Evolutionary conservation across 495 filamentous ascomycete genomes (phyloP), one percentile per base, ranked within the genome.

Genomic region (Astrothelium macrocarpum): DNA sequence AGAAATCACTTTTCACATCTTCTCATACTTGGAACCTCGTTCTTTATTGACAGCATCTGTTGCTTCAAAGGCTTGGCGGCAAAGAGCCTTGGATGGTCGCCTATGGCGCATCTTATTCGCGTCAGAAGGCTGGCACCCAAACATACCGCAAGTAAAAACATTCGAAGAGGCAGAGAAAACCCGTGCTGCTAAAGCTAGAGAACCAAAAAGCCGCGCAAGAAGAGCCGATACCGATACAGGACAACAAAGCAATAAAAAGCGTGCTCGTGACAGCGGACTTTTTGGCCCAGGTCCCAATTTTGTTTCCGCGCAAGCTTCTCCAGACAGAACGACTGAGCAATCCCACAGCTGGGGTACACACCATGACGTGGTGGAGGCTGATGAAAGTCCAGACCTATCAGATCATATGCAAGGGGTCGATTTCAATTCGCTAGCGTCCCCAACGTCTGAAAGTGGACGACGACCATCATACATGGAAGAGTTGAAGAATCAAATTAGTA

Each of bases 1-100:
- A 1, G 94, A 98, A 72, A 84, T 97, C 63, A 92, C 88, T 59
- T 85, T 91, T 61, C 86, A 94, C 68, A 87, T 97, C 18, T 87
- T 97, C 45, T 88, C 87, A 32, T 95, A 90, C 70, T 84, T 98
- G 32, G 86, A 90, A 43, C 85, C 90, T 0, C 71, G 82, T 16
- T 88, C 88, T 7, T 80, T 98, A 45, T 77, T 97, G 62, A 84
- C 83, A 62, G 88, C 91, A 7, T 89, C 90, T 7, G 79, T 84
- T 34, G 82, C 87, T 3, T 97, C 91, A 18, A 84, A 87, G 36
- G 78, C 84, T 64, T 97, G 95, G 94, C 85, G 91, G 59, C 79
- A 80, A 28, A 80, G 92, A 12, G 87, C 91, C n/a, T 71, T 88
- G 43, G 93, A 97, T 70, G 82, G 88, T 36, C 86, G 87, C 62